Evolutionary conservation across 805 yeast species (phyloP), one percentile per base, ranked within the genome.

Genomic region (Priceomyces melissophilus): DNA sequence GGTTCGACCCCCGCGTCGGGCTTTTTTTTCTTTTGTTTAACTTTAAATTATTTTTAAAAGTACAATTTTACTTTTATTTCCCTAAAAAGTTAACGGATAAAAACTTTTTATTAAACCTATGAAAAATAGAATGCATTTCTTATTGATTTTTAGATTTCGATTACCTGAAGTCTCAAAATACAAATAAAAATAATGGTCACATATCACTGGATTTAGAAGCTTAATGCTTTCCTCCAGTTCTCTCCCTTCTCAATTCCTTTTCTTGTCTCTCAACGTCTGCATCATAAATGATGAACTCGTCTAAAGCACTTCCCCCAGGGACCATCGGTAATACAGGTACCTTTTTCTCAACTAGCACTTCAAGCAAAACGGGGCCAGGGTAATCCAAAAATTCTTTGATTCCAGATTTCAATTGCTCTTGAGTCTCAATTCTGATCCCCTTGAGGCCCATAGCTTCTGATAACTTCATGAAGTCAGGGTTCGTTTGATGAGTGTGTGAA

Each of bases 281-380:
- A 61, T 91, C 96, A 66, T 83, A 93, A 35, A 76, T 75, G 51
- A 93, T 85, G 62, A 91, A 90, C 66, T 93, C 98, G 58, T 93
- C 91, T 57, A 93, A 76, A 48, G 86, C 96, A 65, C 86, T 87
- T 54, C 98, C 99, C 45, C 82, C 95, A 40, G 99, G 96, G 40
- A 93, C 98, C 95, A 93, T 89, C 42, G 99, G 99, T 62, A 93
- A 77, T 46, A 93, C 98, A 39, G 97, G 96, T 37, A 91, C 96
- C 75, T 85, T 85, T 76, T 81, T 80, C 70, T 90, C 98, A 26
- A 89, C 93, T 38, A 82, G 56, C 33, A 89, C 98, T 73, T 93
- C 99, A 57, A 91, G 68, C 58, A 93, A 76, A 35, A 90, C 85
- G 16, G 99, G 98, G 13, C 95, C 95, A 41, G 74, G 68, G 58